phyloP scores from a whole-genome alignment of 305 asterid species.

The Fraxinus sp. region DNA sequence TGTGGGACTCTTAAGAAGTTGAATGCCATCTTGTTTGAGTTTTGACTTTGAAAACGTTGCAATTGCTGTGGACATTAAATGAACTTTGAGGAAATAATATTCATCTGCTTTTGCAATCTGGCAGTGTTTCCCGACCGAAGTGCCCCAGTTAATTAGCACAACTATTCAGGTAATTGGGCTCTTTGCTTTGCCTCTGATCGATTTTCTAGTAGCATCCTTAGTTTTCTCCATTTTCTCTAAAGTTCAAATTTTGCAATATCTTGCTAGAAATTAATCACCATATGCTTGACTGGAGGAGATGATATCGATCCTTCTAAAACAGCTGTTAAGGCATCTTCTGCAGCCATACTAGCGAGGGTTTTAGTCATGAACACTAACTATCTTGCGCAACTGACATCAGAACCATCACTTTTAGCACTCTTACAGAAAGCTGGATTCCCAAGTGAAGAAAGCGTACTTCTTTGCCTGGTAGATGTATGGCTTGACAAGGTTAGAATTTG shows the following conservation, averaged over 20 bases:
- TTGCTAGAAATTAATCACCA: conserved; percentile 67
- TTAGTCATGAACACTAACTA: conserved; percentile 85
- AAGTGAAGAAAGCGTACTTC: conserved; percentile 73
- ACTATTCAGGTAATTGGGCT: conserved; percentile 58
- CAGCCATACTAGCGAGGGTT: conserved; percentile 86
- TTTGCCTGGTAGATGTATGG: conserved; percentile 93
- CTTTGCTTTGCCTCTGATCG: conserved; percentile 12
- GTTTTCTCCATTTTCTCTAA: not conserved
- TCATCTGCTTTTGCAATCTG: conserved; percentile 30
- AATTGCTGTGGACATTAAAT: too few relatives aligned
- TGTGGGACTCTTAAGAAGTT: conserved; percentile 1
- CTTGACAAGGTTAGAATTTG: conserved; percentile 71
- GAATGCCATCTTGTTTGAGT: not conserved
- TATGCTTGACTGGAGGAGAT: conserved; percentile 86
- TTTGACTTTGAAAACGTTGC: conserved; percentile 12
- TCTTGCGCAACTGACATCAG: conserved; percentile 83
- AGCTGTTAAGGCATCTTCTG: conserved; percentile 72
- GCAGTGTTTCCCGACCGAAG: conserved; percentile 91
- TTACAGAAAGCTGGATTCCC: conserved; percentile 77
- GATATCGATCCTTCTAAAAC: conserved; percentile 82
- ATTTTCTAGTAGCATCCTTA: not conserved
- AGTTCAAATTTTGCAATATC: conserved; percentile 22
- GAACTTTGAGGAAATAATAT: conserved; percentile 18
- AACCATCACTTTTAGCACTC: conserved; percentile 58
- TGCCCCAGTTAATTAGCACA: conserved; percentile 78